Percentiles rank a stretch among this genome's conserved stretches.
Conservation (phyloP, 139 green algal genomes). For the Deuterostichococcus epilithicus region DNA sequence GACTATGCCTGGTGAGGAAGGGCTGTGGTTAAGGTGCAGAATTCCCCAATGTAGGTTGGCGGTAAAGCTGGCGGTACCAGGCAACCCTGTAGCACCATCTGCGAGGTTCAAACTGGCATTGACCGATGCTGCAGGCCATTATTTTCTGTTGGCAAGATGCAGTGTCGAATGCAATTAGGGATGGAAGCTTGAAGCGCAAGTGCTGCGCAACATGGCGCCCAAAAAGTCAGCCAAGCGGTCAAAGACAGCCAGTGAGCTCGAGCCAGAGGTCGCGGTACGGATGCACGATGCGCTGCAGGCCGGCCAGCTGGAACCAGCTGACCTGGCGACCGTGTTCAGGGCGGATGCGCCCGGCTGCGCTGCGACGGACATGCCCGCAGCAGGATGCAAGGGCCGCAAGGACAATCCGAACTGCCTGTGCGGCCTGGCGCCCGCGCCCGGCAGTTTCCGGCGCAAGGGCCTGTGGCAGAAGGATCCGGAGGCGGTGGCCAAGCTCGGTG, state of each 20-base stretch:
- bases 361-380: background rate
- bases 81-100: no score
- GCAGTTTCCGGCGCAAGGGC: constrained; percentile 50
- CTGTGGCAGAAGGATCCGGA: constrained; percentile 72
- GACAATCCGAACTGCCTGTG: constrained; percentile 72
- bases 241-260: background rate
- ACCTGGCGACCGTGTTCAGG: background rate
- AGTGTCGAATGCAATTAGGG: no score
- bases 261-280: background rate
- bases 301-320: background rate
- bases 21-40: no score
- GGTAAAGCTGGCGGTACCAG: no score
- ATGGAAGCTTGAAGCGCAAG: no score
- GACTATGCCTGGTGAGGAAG: no score
- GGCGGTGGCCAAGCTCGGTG: constrained; percentile 34
- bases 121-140: no score
- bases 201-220: background rate
- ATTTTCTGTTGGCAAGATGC: no score
- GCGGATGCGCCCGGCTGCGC: background rate
- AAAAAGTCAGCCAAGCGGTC: background rate
- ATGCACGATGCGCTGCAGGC: background rate
- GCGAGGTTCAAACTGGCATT: no score
- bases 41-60: no score
- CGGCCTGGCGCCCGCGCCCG: constrained; percentile 47
- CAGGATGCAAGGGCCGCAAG: constrained; percentile 14